Conservation (phyloP, 2,329 filamentous ascomycete genomes). For the Cladosporium sp. region DNA sequence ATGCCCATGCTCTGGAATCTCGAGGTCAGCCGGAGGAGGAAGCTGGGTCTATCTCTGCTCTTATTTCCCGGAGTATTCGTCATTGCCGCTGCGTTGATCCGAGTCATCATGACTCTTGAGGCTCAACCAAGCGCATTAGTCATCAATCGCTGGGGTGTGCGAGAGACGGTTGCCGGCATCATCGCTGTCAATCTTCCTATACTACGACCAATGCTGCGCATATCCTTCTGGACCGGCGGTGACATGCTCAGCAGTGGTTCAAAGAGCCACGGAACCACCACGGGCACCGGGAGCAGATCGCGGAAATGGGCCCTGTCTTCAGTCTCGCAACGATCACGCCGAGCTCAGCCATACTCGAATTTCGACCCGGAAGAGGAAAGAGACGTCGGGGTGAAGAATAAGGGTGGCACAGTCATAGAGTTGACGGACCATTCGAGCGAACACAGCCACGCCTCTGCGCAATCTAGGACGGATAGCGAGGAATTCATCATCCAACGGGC, state of each 20-base stretch:
- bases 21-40: conserved; percentile 28
- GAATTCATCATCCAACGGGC: background rate
- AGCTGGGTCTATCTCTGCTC: conserved; percentile 31
- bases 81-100: conserved; percentile 34
- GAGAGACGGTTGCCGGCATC: conserved; percentile 36
- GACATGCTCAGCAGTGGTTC: background rate
- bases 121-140: conserved; percentile 28
- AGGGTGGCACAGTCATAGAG: background rate
- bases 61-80: conserved; percentile 35
- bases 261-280: background rate
- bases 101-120: conserved; percentile 30
- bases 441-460: background rate
- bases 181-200: conserved; percentile 35
- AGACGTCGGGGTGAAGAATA: background rate
- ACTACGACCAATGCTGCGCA: conserved; percentile 28
- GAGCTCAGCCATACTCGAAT: background rate
- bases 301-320: background rate
- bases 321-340: background rate
- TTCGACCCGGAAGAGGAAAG: background rate
- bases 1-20: conserved; percentile 34
- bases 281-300: background rate
- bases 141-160: conserved; percentile 37
- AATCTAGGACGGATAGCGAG: background rate
- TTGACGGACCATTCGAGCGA: background rate
- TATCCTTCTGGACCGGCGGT: conserved; percentile 28